Percentiles rank a stretch among this genome's conserved stretches.
Conservation (phyloP, 371 early-diverging fungal species). For the Circinella minor region DNA sequence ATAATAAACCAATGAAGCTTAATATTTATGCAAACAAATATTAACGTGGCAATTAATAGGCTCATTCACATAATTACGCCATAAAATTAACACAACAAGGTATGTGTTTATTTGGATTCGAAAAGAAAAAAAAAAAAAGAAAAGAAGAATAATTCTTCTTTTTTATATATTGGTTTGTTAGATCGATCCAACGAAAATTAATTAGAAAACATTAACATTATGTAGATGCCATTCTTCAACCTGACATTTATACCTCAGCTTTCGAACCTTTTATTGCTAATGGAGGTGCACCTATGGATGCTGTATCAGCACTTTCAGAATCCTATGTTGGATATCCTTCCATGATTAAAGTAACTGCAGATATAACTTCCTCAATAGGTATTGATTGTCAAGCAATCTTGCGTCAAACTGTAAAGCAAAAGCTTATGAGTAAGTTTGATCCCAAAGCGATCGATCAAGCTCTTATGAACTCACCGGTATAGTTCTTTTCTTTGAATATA, state of each 20-base stretch:
- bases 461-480: constrained; percentile 48
- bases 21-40: background rate
- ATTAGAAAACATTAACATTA: too few species aligned
- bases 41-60: background rate
- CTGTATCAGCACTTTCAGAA: constrained; percentile 60
- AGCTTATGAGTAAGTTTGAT: constrained; percentile 64
- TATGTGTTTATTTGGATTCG: background rate
- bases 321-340: constrained; percentile 73
- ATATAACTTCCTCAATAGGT: constrained; percentile 50
- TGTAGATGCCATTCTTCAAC: constrained; percentile 68
- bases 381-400: constrained; percentile 50
- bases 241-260: constrained; percentile 48
- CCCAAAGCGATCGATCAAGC: constrained; percentile 57
- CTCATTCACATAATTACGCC: constrained; percentile 11
- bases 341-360: constrained; percentile 64
- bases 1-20: too few species aligned
- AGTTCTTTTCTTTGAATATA: background rate
- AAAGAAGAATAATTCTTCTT: too few species aligned
- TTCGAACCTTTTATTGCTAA: constrained; percentile 54
- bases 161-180: too few species aligned
- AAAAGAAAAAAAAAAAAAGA: background rate
- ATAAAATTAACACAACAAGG: constrained; percentile 28
- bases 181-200: constrained; percentile 13
- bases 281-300: constrained; percentile 70
- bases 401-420: constrained; percentile 55